Conservation (phyloP, 345 rosid genomes). For the Bruguiera parviflora region DNA sequence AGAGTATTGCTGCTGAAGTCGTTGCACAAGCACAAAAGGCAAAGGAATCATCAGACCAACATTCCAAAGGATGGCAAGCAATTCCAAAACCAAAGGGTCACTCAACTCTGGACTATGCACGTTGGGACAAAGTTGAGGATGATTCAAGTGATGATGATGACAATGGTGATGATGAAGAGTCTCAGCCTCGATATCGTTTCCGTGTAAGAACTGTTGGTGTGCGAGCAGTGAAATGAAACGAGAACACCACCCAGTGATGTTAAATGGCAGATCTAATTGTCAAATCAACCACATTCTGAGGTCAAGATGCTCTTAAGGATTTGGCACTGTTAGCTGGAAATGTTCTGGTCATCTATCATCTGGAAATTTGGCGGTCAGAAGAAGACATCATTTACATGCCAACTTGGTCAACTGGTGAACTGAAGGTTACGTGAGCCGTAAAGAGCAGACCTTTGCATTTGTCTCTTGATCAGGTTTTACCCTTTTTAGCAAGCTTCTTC, state of each 20-base stretch:
- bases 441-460: not conserved
- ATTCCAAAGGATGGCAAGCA: slow-evolving; percentile 74
- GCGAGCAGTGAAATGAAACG: slow-evolving; percentile 65
- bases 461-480: not conserved
- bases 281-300: not conserved
- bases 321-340: not conserved
- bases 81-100: slow-evolving; percentile 98
- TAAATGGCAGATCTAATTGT: not conserved
- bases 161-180: slow-evolving; percentile 54
- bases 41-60: slow-evolving; percentile 36
- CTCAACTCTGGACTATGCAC: slow-evolving; percentile 74
- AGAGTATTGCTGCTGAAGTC: slow-evolving; percentile 18
- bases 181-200: slow-evolving; percentile 70
- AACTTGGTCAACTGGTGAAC: not conserved
- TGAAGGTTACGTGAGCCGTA: not conserved
- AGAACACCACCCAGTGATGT: not conserved
- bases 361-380: not conserved
- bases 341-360: not conserved
- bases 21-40: slow-evolving; percentile 25
- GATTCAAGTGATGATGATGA: slow-evolving; percentile 80
- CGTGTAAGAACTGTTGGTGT: slow-evolving; percentile 78
- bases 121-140: slow-evolving; percentile 81
- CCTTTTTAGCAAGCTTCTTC: not conserved
- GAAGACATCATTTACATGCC: not conserved
- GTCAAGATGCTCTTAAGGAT: not conserved